Conservation (phyloP, 176 grass and related monocot species). For the Cenchrus americanus region DNA sequence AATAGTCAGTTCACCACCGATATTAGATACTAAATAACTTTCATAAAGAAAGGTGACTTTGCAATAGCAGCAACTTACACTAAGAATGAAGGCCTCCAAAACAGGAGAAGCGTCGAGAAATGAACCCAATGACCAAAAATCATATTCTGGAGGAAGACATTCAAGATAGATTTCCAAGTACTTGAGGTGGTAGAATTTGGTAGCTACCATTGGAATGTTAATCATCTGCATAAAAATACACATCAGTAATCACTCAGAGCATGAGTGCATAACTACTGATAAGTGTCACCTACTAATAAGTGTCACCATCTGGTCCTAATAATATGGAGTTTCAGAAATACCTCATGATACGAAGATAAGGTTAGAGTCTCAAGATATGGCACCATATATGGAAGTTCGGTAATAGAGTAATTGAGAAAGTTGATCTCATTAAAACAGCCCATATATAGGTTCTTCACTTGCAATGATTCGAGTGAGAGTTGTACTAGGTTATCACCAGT, state of each 20-base stretch:
- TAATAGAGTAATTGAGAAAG: background rate
- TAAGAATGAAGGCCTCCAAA: background rate
- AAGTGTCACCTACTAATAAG: background rate
- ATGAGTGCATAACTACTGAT: background rate
- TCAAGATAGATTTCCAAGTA: background rate
- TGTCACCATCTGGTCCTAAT: background rate
- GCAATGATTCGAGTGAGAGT: background rate
- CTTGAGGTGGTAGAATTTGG: background rate
- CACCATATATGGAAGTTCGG: background rate
- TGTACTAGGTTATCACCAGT: background rate
- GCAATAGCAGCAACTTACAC: background rate
- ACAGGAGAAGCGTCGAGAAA: background rate
- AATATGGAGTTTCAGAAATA: conserved; percentile 10
- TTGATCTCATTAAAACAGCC: background rate
- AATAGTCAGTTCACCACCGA: background rate
- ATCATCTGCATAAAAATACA: background rate
- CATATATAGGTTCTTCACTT: background rate
- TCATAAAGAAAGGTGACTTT: too few relatives aligned
- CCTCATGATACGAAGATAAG: background rate
- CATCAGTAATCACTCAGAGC: background rate
- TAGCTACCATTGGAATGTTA: background rate
- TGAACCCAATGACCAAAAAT: background rate
- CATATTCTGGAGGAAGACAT: background rate
- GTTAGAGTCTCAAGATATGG: background rate
- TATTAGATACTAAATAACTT: background rate